Percentiles rank a stretch among this genome's conserved stretches.
These are phyloP conservation scores for Sphagnum magellanicum DNA, from an alignment of 228 moss, liverwort and hornwort species.

Conservation along the genomic window DNA sequence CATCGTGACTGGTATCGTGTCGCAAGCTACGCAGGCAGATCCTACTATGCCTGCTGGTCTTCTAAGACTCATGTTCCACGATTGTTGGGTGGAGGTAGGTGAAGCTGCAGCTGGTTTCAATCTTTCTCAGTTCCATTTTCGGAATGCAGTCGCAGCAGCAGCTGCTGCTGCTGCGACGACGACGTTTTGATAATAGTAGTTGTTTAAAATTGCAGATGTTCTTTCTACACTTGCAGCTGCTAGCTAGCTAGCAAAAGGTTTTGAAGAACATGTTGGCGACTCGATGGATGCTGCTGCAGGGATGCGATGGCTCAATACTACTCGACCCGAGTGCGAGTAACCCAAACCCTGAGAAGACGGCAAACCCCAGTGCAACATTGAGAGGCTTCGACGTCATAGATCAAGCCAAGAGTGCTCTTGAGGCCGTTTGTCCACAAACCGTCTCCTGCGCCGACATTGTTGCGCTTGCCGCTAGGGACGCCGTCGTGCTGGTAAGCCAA, in stretches of 20 bases:
- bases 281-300: constrained; percentile 12
- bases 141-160: neutral
- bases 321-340: constrained; percentile 18
- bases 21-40: constrained; percentile 41
- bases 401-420: constrained; percentile 42
- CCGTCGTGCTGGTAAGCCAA: constrained; percentile 25
- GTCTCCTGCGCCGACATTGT: constrained; percentile 56
- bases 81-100: constrained; percentile 78
- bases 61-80: constrained; percentile 68
- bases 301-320: constrained; percentile 42
- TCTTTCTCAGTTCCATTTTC: neutral
- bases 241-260: neutral
- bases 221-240: neutral
- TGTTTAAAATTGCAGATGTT: neutral
- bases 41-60: constrained; percentile 47
- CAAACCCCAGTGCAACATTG: constrained; percentile 35
- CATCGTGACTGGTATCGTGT: constrained; percentile 46
- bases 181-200: neutral
- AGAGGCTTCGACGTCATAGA: constrained; percentile 46
- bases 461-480: constrained; percentile 40
- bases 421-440: constrained; percentile 30
- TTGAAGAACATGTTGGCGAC: neutral
- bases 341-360: constrained; percentile 37
- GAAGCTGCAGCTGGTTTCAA: neutral
- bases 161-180: neutral